Evolutionary conservation across 1,284 basidiomycete genomes (phyloP).

Genomic region (Malassezia obtusa): DNA sequence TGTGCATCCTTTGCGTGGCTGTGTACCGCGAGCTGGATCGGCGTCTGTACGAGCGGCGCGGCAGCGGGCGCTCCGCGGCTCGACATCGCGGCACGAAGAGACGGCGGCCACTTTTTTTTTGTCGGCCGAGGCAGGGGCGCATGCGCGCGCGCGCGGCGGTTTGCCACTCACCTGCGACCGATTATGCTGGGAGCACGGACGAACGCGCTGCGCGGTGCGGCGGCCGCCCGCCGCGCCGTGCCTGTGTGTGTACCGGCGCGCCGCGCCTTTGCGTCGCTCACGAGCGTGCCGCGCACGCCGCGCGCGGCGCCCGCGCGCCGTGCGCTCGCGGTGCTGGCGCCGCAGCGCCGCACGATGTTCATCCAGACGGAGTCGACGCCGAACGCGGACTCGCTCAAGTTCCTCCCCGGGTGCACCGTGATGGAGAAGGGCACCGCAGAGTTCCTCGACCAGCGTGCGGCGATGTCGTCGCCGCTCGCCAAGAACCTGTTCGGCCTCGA

Average conservation of each 20-base stretch:
- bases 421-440: conserved; percentile 76
- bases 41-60: conserved; percentile 16
- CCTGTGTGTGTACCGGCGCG: background rate
- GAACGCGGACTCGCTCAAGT: conserved; percentile 94
- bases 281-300: background rate
- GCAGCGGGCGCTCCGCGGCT: background rate
- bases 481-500: conserved; percentile 85
- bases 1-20: background rate
- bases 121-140: conserved; percentile 12
- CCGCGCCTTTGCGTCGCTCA: background rate
- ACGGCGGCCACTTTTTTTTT: background rate
- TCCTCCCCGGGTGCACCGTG: conserved; percentile 82
- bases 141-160: background rate
- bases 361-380: conserved; percentile 76
- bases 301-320: conserved; percentile 60
- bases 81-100: background rate
- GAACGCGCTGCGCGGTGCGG: background rate
- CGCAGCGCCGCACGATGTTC: conserved; percentile 32
- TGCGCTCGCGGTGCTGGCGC: conserved; percentile 49
- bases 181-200: conserved; percentile 1
- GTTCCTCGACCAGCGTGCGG: conserved; percentile 64
- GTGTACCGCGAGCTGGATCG: conserved; percentile 14
- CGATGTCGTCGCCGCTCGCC: conserved; percentile 69
- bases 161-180: background rate
- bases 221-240: background rate